Conservation (phyloP, 495 filamentous ascomycete genomes). For the Saxispiralis lemnorum region DNA sequence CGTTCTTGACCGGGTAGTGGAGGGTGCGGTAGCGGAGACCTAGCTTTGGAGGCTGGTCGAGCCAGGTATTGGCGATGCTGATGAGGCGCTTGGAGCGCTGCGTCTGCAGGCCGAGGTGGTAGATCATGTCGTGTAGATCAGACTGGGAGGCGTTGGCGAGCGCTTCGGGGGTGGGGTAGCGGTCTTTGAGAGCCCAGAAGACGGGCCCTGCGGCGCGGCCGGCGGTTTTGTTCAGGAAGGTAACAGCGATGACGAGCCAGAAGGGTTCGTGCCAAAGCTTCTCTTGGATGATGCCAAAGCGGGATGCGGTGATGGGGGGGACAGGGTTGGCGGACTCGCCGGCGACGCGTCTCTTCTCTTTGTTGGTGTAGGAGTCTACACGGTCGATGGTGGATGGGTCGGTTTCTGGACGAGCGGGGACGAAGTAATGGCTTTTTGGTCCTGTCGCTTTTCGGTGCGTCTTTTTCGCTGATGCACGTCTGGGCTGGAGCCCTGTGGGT, state of each 20-base stretch:
- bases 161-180: constrained; percentile 47
- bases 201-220: constrained; percentile 62
- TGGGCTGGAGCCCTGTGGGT: not conserved
- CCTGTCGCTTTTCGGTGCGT: constrained; percentile 6
- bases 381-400: constrained; percentile 6
- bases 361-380: constrained; percentile 8
- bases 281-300: constrained; percentile 75
- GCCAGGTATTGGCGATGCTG: constrained; percentile 51
- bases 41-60: constrained; percentile 41
- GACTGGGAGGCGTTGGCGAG: constrained; percentile 40
- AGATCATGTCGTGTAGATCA: constrained; percentile 47
- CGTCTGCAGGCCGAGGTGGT: constrained; percentile 58
- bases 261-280: constrained; percentile 47
- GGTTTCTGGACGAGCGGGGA: not conserved
- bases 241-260: constrained; percentile 23
- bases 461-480: not conserved
- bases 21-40: constrained; percentile 45
- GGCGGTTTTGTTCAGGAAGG: constrained; percentile 63
- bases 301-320: constrained; percentile 41
- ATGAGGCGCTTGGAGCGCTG: constrained; percentile 43
- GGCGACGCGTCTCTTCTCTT: constrained; percentile 4
- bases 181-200: constrained; percentile 47
- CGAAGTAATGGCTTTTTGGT: constrained; percentile 9
- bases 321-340: constrained; percentile 48
- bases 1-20: constrained; percentile 45